Percentiles rank a stretch among this genome's conserved stretches.
Conservation (phyloP, 768 basidiomycete species). For the Kockovaella imperatae region DNA sequence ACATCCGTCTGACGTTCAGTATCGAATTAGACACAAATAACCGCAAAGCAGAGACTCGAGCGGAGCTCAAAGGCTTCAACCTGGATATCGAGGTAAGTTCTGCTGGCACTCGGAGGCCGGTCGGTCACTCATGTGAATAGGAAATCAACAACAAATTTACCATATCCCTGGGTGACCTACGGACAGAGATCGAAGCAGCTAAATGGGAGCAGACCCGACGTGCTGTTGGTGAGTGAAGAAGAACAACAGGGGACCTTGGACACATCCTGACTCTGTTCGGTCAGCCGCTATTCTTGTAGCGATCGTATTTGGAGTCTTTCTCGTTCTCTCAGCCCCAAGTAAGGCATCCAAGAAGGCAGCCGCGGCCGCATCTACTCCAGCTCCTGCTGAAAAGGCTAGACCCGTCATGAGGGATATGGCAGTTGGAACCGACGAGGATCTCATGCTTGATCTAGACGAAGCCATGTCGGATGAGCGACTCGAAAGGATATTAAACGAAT, state of each 20-base stretch:
- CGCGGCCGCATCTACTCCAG: constrained; percentile 3
- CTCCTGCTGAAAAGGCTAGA: constrained; percentile 2
- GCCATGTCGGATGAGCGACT: constrained; percentile 23
- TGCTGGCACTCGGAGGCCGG: background rate
- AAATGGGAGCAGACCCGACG: constrained; percentile 47
- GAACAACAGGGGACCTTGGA: background rate
- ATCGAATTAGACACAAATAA: constrained; percentile 95
- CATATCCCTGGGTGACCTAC: constrained; percentile 46
- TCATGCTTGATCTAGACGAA: constrained; percentile 16
- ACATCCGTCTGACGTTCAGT: constrained; percentile 47
- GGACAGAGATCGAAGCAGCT: constrained; percentile 47
- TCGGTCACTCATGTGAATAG: constrained; percentile 13
- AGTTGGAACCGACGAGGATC: constrained; percentile 33
- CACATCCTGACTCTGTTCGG: background rate
- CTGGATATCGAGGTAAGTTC: constrained; percentile 56
- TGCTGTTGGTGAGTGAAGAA: constrained; percentile 37
- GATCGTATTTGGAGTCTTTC: constrained; percentile 34
- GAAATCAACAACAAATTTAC: constrained; percentile 50
- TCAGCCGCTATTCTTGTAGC: constrained; percentile 32
- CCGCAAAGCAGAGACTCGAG: constrained; percentile 79
- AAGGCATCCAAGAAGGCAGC: constrained; percentile 13
- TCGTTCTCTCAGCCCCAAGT: too few relatives aligned
- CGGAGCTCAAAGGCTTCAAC: constrained; percentile 74
- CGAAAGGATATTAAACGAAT: constrained; percentile 28
- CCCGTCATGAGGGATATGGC: constrained; percentile 31